These are phyloP conservation scores for Sarcocystis neurona DNA, from an alignment of 169 alveolate species.

Conservation along the genomic window DNA sequence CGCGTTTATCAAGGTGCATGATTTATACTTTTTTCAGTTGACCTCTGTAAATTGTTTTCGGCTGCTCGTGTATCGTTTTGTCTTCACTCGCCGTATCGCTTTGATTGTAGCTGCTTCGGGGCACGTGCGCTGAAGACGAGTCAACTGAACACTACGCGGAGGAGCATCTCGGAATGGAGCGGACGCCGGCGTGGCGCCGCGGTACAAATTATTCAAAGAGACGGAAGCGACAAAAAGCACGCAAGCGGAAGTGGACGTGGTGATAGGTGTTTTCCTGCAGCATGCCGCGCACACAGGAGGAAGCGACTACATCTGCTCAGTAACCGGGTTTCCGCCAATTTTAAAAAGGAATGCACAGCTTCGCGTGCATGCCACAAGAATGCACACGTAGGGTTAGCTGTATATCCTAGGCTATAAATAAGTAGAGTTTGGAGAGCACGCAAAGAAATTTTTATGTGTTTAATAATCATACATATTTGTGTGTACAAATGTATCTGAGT, in stretches of 20 bases:
- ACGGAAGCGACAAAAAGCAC: constrained; percentile 11
- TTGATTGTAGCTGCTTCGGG: constrained; percentile 29
- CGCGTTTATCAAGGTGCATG: too few species aligned
- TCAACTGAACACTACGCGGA: background rate
- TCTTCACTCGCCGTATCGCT: too few species aligned
- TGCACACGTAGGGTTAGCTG: background rate
- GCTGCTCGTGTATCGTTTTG: background rate
- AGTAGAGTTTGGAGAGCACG: too few species aligned
- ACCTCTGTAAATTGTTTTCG: background rate
- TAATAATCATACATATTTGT: too few species aligned
- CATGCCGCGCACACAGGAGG: background rate
- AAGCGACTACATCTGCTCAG: background rate
- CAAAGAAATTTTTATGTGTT: too few species aligned
- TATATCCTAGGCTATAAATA: background rate
- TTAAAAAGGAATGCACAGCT: too few species aligned
- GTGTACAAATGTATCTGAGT: too few species aligned
- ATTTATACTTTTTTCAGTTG: too few species aligned
- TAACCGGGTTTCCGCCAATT: background rate
- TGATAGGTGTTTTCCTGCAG: background rate
- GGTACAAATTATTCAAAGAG: background rate
- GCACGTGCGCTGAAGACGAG: background rate
- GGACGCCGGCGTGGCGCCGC: background rate
- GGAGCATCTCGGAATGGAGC: background rate
- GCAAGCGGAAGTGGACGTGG: constrained; percentile 35
- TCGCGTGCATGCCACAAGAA: background rate